Evolutionary conservation across 1,139 yeast species (phyloP).

Genomic region (Zygoascus sp.): DNA sequence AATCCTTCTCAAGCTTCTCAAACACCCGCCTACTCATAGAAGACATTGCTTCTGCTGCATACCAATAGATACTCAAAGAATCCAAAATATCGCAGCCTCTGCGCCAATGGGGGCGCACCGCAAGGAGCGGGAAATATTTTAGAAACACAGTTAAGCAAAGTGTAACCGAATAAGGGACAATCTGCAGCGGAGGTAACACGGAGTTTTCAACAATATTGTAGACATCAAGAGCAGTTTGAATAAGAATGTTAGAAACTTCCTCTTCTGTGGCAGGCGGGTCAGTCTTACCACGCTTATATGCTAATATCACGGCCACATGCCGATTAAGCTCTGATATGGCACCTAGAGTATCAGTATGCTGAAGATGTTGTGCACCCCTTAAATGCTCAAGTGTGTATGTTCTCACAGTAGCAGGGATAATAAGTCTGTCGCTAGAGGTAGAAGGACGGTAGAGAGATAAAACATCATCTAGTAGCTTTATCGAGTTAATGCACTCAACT

Average conservation of each 20-base stretch:
- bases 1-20: slow-evolving; percentile 25
- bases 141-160: slow-evolving; percentile 29
- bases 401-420: slow-evolving; percentile 7
- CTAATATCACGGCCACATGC: slow-evolving; percentile 23
- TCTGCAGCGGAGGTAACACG: slow-evolving; percentile 28
- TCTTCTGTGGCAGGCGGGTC: slow-evolving; percentile 13
- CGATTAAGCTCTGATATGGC: slow-evolving; percentile 21
- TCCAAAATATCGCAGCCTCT: slow-evolving; percentile 27
- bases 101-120: slow-evolving; percentile 22
- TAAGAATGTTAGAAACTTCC: slow-evolving; percentile 18
- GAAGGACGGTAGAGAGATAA: slow-evolving; percentile 34
- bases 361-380: too few species aligned
- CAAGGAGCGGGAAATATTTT: slow-evolving; percentile 13
- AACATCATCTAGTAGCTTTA: slow-evolving; percentile 30
- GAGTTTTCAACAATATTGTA: slow-evolving; percentile 24
- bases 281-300: slow-evolving; percentile 23
- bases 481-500: slow-evolving; percentile 29
- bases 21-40: slow-evolving; percentile 28
- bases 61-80: slow-evolving; percentile 25
- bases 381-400: slow-evolving; percentile 6
- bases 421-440: slow-evolving; percentile 4
- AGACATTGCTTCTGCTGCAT: slow-evolving; percentile 32
- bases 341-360: slow-evolving; percentile 14
- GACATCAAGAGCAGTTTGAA: slow-evolving; percentile 23
- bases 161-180: slow-evolving; percentile 30